Evolutionary conservation across 2,329 filamentous ascomycete species (phyloP), one percentile per base, ranked within the genome.

Genomic region (Alternaria tenuissima): DNA sequence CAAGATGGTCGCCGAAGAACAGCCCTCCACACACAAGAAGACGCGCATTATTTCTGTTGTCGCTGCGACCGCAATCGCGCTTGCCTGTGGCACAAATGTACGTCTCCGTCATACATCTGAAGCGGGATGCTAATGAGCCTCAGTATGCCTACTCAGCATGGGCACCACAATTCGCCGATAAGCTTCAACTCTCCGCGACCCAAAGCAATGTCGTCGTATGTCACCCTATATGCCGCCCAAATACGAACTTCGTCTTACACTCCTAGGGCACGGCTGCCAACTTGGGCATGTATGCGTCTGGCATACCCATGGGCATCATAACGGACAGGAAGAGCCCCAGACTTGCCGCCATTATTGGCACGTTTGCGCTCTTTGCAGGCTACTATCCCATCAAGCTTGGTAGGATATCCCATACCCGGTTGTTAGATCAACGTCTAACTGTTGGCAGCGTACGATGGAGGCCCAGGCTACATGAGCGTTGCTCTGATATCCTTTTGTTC

Each of bases 101-200:
- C 73, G 88, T 80, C 9, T 47, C 56, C 39, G 7, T 34, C 43
- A 34, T 18, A 39, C 8, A 51, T 26, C 34, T 34, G 47, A 42
- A 44, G 16, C 39, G 38, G n/a, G 24, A 52, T 59, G 54, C 73
- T 82, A 59, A 78, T 61, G 52, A 36, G 16, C 52, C 39, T 51
- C 75, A 97, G 93, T 98, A 99, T 87, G 94, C 94, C 75, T 99
- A 97, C 81, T 97, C 93, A 56, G 94, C 94, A 80, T 99, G 95
- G 94, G 93, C 92, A 14, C 95, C 95, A 20, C 94, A 97, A 80
- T 97, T 97, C 76, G 93, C 94, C 51, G 89, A 96, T 73, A 89
- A 87, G 69, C 84, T 99, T 70, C 89, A 91, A 76, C 87, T 98
- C 62, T 93, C 93, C 14, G 91, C 95, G n/a, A 98, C 94, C 3